Conservation (phyloP, 164 flowering plant genomes). For the Sedum album region DNA sequence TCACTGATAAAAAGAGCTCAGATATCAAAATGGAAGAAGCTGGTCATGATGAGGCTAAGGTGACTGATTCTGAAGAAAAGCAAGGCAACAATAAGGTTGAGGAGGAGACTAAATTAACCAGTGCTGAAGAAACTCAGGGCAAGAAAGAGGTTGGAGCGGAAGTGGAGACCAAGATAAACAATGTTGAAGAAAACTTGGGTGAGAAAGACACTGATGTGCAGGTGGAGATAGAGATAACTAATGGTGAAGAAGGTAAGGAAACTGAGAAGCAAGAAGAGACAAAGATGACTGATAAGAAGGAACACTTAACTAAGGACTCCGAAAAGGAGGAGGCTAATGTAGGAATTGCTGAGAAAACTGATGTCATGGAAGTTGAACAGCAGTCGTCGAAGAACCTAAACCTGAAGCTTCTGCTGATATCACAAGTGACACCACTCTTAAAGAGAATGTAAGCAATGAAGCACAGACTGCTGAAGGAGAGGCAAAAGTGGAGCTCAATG, state of each 20-base stretch:
- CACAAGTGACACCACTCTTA: not conserved
- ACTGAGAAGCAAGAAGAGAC: not conserved
- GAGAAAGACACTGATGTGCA: not conserved
- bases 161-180: not conserved
- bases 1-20: constrained; percentile 1
- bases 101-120: constrained; percentile 9
- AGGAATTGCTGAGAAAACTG: constrained; percentile 1
- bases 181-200: not conserved
- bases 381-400: not conserved
- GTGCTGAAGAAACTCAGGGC: too few species aligned
- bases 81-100: constrained; percentile 15
- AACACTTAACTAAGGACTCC: not conserved
- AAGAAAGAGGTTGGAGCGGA: not conserved
- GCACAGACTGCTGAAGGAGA: not conserved
- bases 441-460: constrained; percentile 8
- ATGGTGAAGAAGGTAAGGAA: not conserved
- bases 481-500: not conserved
- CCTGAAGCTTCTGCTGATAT: not conserved
- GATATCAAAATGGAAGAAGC: constrained; percentile 15
- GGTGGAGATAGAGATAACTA: not conserved
- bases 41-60: constrained; percentile 10
- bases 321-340: not conserved
- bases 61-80: constrained; percentile 5
- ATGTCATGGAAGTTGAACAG: not conserved
- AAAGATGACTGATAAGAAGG: not conserved